Evolutionary conservation across 306 rosid genomes (phyloP).

Genomic region (Cucurbita pepo): DNA sequence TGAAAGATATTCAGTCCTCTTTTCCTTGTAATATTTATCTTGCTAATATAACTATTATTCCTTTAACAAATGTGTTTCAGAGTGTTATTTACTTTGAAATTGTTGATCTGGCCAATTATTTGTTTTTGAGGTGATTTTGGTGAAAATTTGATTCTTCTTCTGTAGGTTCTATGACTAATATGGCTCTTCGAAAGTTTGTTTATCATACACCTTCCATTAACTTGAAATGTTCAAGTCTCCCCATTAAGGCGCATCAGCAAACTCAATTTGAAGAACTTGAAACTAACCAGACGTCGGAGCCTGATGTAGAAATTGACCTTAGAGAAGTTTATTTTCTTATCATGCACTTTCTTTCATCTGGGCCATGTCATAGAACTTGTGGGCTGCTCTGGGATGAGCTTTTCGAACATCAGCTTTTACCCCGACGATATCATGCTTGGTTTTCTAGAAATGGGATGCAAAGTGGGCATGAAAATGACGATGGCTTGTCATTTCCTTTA

Average conservation of each 20-base stretch:
- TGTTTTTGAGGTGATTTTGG: not conserved
- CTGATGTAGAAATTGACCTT: constrained; percentile 57
- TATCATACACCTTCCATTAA: constrained; percentile 49
- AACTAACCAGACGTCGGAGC: constrained; percentile 36
- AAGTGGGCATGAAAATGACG: constrained; percentile 54
- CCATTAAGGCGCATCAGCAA: constrained; percentile 34
- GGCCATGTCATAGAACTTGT: constrained; percentile 77
- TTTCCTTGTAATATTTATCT: not conserved
- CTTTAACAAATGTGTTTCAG: not conserved
- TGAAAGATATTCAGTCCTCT: not conserved
- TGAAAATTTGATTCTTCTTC: not conserved
- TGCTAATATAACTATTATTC: not conserved
- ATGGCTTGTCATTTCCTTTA: constrained; percentile 74
- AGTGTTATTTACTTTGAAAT: not conserved
- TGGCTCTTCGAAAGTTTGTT: constrained; percentile 72
- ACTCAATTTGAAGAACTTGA: constrained; percentile 25
- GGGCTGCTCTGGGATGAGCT: constrained; percentile 77
- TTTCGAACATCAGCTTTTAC: constrained; percentile 80
- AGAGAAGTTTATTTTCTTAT: constrained; percentile 92
- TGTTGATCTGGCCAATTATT: not conserved
- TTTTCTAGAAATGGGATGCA: constrained; percentile 64
- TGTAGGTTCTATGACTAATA: constrained; percentile 37
- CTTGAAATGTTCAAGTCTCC: constrained; percentile 44
- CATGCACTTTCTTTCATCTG: constrained; percentile 91
- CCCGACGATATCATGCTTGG: constrained; percentile 96